These are phyloP conservation scores for Botrytis cinerea DNA, from an alignment of 2,329 filamentous ascomycete genomes.

Conservation along the genomic window DNA sequence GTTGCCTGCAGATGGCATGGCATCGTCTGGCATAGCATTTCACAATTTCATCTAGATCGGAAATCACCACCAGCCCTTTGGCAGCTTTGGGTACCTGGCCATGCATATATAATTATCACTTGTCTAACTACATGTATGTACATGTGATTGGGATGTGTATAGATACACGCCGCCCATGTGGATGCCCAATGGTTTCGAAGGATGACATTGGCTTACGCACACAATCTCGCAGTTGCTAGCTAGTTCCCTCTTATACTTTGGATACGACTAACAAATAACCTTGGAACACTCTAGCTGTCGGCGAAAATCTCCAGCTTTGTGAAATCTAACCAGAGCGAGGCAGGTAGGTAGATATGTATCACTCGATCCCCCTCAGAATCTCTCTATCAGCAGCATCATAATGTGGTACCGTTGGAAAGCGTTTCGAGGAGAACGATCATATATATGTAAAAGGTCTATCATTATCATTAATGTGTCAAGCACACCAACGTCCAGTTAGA, in stretches of 20 bases:
- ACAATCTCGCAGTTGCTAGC: not conserved
- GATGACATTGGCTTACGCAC: not conserved
- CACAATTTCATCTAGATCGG: not conserved
- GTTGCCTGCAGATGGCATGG: no score
- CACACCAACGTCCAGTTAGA: not conserved
- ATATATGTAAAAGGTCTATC: not conserved
- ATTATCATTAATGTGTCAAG: not conserved
- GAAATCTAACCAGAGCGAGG: no score
- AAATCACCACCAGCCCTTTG: not conserved
- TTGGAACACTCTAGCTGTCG: not conserved
- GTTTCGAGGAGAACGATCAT: not conserved
- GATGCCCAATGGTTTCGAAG: not conserved
- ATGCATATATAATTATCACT: not conserved
- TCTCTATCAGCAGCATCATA: not conserved
- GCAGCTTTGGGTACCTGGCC: not conserved
- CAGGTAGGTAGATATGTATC: not conserved
- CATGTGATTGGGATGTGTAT: not conserved
- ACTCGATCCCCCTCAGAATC: not conserved
- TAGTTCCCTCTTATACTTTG: not conserved
- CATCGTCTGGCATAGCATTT: not conserved
- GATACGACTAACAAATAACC: not conserved
- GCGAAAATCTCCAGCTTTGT: not conserved
- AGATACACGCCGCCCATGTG: not conserved
- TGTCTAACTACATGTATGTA: not conserved
- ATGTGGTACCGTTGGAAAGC: not conserved